phyloP scores from a whole-genome alignment of 495 filamentous ascomycete species.

The Pyrenopolyporus hunteri region DNA sequence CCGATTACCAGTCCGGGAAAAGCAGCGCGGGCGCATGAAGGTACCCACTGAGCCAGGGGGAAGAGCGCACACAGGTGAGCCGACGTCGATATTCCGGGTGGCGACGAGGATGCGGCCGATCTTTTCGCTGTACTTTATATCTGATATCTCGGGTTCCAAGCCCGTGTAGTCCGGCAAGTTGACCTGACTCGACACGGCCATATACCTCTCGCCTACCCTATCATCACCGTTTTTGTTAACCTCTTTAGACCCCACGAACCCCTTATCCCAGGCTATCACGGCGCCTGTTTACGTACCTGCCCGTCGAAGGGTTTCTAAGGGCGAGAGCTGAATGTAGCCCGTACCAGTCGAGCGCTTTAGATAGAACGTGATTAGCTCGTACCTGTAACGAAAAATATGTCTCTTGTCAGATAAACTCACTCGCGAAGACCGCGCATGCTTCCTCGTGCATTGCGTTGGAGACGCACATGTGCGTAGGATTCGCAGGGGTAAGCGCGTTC shows the following conservation, averaged over 20 bases:
- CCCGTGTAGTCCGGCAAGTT: neutral
- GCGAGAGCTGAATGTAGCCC: neutral
- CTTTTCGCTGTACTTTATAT: constrained; percentile 42
- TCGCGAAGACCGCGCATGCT: constrained; percentile 38
- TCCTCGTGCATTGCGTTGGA: neutral
- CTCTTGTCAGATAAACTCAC: constrained; percentile 31
- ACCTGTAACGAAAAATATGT: too few relatives aligned
- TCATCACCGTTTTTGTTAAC: neutral
- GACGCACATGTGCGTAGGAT: constrained; percentile 37
- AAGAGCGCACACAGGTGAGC: too few relatives aligned
- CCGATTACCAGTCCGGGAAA: too few relatives aligned
- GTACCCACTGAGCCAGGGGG: too few relatives aligned
- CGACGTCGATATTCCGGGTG: too few relatives aligned
- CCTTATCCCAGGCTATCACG: too few relatives aligned
- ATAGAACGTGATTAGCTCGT: neutral
- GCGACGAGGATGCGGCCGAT: constrained; percentile 39
- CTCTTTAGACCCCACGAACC: too few relatives aligned
- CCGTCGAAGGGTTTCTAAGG: neutral
- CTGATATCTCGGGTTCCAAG: constrained; percentile 14
- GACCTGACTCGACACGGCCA: too few relatives aligned
- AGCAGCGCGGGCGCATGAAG: too few relatives aligned
- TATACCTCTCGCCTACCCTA: neutral
- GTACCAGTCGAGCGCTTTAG: neutral
- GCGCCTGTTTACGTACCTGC: too few relatives aligned
- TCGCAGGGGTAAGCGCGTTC: neutral